phyloP scores from a whole-genome alignment of 192 early-diverging fungal species.

The Dispira parvispora region DNA sequence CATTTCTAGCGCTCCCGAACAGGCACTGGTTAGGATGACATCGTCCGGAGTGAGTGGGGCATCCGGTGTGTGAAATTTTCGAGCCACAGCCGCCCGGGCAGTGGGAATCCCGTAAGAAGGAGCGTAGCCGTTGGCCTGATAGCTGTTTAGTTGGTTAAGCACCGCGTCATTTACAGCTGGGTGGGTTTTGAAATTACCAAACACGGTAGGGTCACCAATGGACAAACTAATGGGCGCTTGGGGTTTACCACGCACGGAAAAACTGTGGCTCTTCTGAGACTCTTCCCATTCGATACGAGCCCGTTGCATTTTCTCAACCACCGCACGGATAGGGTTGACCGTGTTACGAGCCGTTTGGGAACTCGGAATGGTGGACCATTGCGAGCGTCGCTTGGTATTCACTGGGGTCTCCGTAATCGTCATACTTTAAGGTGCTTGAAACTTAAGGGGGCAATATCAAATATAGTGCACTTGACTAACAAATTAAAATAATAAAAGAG shows the following conservation, averaged over 20 bases:
- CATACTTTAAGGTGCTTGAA: neutral
- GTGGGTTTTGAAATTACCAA: constrained; percentile 80
- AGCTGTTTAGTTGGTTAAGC: constrained; percentile 41
- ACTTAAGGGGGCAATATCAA: no score
- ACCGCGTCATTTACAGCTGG: constrained; percentile 52
- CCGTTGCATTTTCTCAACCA: constrained; percentile 1
- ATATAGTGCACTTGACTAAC: no score
- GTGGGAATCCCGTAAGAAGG: constrained; percentile 47
- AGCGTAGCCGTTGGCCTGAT: constrained; percentile 68
- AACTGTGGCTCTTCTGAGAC: neutral
- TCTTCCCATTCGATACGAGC: neutral
- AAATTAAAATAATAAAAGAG: no score
- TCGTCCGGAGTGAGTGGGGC: constrained; percentile 57
- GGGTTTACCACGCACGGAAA: neutral
- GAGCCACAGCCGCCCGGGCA: constrained; percentile 62
- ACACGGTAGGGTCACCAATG: constrained; percentile 69
- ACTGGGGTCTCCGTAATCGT: neutral
- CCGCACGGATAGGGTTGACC: constrained; percentile 62
- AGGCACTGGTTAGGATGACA: constrained; percentile 67
- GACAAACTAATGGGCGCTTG: constrained; percentile 1
- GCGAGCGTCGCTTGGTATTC: neutral
- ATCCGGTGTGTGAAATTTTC: constrained; percentile 41
- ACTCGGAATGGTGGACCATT: constrained; percentile 26
- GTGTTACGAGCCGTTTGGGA: constrained; percentile 57
- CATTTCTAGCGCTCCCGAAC: constrained; percentile 61